Evolutionary conservation across 495 filamentous ascomycete species (phyloP), one percentile per base, ranked within the genome.

Genomic region (Penicillium dipodomyicola): DNA sequence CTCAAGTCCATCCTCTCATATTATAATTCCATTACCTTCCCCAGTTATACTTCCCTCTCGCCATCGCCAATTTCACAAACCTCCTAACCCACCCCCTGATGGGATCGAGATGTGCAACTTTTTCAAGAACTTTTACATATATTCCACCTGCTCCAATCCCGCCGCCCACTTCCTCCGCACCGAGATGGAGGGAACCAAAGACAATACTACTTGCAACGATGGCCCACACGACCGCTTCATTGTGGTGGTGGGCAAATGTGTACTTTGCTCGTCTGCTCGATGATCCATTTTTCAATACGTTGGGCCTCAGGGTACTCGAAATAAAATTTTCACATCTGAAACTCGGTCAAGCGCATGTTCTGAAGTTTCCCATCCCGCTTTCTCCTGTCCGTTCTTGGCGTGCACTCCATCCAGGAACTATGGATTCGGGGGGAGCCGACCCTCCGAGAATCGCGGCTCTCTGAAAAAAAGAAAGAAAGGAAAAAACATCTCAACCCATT

Each of bases 171-270:
- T 89, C 69, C 82, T 88, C 64, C 76, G 82, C 54, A 88, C 84
- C 11, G 78, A 78, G 7, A 65, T 85, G 47, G 88, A 91, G 58
- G 86, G 85, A 33, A 80, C 73, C 62, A 80, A 81, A 64, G 80
- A 83, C 43, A 74, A 74, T 29, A 77, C 80, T 50, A 32, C 50
- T 20, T 90, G 87, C 63, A 59, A 77, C n/a, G 77, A 80, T 49
- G 79, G 85, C 17, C 87, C 88, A n/a, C 88, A 91, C 67, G 86
- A 91, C 64, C 77, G 86, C 60, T 89, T 86, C 59, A 89, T 91
- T 60, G 76, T 90, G 39, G 77, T 84, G 19, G 79, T 85, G 27
- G 87, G 85, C 20, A 79, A 83, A 67, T 90, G 87, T 70, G 77
- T 78, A 20, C 72, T 87, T 27, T 89, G 87, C 67, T 47, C 60